These are phyloP conservation scores for Fusarium chlamydosporum DNA, from an alignment of 2,329 filamentous ascomycete species.

Conservation along the genomic window DNA sequence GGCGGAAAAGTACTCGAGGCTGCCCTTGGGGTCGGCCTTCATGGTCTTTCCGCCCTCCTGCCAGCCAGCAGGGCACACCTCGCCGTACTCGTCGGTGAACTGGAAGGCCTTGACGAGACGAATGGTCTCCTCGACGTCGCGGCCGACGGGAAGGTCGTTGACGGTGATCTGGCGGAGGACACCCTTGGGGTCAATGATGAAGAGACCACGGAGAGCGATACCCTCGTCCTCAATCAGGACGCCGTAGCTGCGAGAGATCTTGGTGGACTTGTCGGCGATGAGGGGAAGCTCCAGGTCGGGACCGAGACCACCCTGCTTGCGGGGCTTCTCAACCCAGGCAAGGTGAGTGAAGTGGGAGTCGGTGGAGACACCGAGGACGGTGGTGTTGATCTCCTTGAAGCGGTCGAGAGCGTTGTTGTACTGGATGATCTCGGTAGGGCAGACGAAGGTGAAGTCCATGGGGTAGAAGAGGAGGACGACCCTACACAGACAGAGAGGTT, in stretches of 20 bases:
- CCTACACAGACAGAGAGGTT: conserved; percentile 57
- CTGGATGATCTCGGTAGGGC: conserved; percentile 75
- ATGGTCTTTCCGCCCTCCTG: conserved; percentile 63
- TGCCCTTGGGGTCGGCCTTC: conserved; percentile 67
- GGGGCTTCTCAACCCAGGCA: conserved; percentile 70
- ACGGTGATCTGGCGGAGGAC: conserved; percentile 73
- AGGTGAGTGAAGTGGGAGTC: conserved; percentile 71
- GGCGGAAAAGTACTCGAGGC: conserved; percentile 63
- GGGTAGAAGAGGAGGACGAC: conserved; percentile 76
- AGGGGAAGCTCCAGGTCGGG: conserved; percentile 72
- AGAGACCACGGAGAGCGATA: conserved; percentile 73
- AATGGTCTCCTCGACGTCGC: conserved; percentile 74
- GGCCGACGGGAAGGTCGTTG: conserved; percentile 75
- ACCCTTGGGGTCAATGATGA: conserved; percentile 76
- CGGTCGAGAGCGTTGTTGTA: conserved; percentile 73
- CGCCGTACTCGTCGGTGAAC: conserved; percentile 87
- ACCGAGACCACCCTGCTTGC: conserved; percentile 73
- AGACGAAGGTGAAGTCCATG: conserved; percentile 78
- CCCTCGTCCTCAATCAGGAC: conserved; percentile 75
- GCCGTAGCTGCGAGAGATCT: conserved; percentile 72
- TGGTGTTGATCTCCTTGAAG: conserved; percentile 70
- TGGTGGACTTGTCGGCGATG: conserved; percentile 72
- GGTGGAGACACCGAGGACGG: conserved; percentile 72
- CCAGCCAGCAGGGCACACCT: conserved; percentile 73
- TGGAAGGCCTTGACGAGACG: conserved; percentile 81